Conservation (phyloP, 2,329 filamentous ascomycete species). For the Macroventuria anomochaeta region DNA sequence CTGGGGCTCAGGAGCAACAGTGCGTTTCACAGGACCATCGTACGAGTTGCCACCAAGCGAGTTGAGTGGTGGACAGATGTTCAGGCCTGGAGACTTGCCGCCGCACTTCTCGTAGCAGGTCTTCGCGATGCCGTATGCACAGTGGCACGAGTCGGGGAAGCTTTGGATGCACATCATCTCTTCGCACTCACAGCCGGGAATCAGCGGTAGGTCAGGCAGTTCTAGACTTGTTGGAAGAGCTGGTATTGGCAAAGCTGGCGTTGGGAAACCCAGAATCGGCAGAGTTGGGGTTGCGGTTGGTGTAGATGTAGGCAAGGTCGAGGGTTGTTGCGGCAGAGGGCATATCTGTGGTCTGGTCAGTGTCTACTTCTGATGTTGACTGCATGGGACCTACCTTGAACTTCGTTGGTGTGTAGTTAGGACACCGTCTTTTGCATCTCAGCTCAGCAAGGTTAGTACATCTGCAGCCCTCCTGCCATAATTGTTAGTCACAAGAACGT, state of each 20-base stretch:
- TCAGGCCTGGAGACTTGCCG: conserved; percentile 23
- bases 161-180: conserved; percentile 24
- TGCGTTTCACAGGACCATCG: conserved; percentile 7
- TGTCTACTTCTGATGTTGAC: background rate
- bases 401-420: conserved; percentile 30
- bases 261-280: conserved; percentile 1
- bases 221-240: background rate
- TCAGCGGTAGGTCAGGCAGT: conserved; percentile 8
- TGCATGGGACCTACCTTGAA: conserved; percentile 10
- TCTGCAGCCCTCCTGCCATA: conserved; percentile 31
- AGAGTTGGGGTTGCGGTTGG: background rate
- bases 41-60: background rate
- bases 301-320: background rate
- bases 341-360: background rate
- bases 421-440: conserved; percentile 32
- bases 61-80: conserved; percentile 18
- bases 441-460: conserved; percentile 38
- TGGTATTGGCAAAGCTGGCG: background rate
- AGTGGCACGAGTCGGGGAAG: conserved; percentile 40
- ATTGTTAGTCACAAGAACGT: background rate
- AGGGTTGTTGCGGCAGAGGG: background rate
- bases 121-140: conserved; percentile 30
- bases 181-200: conserved; percentile 25
- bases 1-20: conserved; percentile 4
- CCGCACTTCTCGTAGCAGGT: conserved; percentile 41